Base-by-base conservation (phyloP, 2,329 filamentous ascomycete species). In the Bipolaris victoriae region DNA sequence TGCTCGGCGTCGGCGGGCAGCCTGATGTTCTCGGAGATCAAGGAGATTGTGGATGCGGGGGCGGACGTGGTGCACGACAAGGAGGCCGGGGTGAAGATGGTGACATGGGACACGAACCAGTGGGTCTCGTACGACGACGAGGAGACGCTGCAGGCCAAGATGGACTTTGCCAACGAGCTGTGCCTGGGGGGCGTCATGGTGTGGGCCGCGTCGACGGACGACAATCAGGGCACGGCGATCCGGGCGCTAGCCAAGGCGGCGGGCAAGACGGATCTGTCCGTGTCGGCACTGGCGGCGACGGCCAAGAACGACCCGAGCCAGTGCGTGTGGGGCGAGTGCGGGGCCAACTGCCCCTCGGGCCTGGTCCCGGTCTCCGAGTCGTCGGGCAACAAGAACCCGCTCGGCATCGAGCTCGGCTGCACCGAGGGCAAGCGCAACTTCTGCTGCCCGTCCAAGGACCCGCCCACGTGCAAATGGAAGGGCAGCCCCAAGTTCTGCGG, bases 111-210 rank as follows among this genome's bases (percentile, higher is more conserved):
- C 22, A 24, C 26, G 24, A 60, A 76, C 50, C 75, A 80, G 56
- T 80, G 77, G 78, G 68, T 79, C 1, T 63, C 63, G 2, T 80
- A 62, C 39, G 77, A 80, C 57, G 73, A 78, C 53, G 63, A 33
- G 2, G 59, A 73, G 37, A 76, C 77, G n/a, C 61, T 76, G 49
- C 58, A 68, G 54, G 44, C 72, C 50, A 77, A 78, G 66, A 43
- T 61, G 29, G 68, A 76, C 18, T 72, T 64, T 47, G 74, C 72
- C 2, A 68, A 70, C 39, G 40, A n/a, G 36, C 58, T 48, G 4
- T 75, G 74, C 39, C 49, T 77, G 3, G 64, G 64, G 1, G 72
- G 73, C 9, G 11, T 35, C 3, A 66, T 56, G 63, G 74, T 62
- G 15, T 76, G 67, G 67, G 64, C 65, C 1, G 54, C 65, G 6